phyloP scores from a whole-genome alignment of 2,329 filamentous ascomycete species.

The Neophaeococcomyces aloes region DNA sequence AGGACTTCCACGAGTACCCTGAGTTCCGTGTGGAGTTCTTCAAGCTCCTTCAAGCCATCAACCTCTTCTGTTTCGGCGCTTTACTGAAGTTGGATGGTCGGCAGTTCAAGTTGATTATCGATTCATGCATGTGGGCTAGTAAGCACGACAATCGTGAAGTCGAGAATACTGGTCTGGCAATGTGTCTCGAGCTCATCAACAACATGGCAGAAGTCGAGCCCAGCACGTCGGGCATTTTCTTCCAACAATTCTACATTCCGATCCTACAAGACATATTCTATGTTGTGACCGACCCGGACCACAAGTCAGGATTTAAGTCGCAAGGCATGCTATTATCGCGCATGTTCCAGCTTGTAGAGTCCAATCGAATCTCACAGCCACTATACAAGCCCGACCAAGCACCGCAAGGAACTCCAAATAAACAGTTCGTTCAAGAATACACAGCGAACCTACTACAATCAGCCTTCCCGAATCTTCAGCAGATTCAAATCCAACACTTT shows the following conservation, averaged over 20 bases:
- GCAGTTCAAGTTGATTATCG: slow-evolving; percentile 98
- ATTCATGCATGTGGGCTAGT: slow-evolving; percentile 99
- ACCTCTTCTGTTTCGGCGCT: slow-evolving; percentile 91
- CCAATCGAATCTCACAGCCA: slow-evolving; percentile 81
- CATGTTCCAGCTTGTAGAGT: slow-evolving; percentile 91
- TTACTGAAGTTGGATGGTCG: slow-evolving; percentile 87
- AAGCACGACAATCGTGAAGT: slow-evolving; percentile 99
- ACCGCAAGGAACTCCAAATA: slow-evolving; percentile 71
- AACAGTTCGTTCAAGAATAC: slow-evolving; percentile 81
- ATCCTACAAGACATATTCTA: slow-evolving; percentile 98
- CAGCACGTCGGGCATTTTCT: slow-evolving; percentile 83
- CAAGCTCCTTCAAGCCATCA: slow-evolving; percentile 90
- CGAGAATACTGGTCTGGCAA: slow-evolving; percentile 88
- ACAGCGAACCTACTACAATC: slow-evolving; percentile 74
- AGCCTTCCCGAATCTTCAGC: slow-evolving; percentile 85
- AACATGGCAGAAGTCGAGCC: slow-evolving; percentile 91
- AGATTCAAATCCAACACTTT: slow-evolving; percentile 80
- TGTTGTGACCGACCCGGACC: slow-evolving; percentile 90
- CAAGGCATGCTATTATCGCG: slow-evolving; percentile 87
- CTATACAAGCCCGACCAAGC: slow-evolving; percentile 82
- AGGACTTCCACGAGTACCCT: slow-evolving; percentile 98
- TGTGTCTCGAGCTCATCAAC: slow-evolving; percentile 94
- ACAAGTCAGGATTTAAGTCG: slow-evolving; percentile 98
- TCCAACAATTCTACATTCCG: slow-evolving; percentile 92
- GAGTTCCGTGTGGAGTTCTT: slow-evolving; percentile 99